phyloP scores from a whole-genome alignment of 164 flowering plant genomes.

The Vitis rupestris region DNA sequence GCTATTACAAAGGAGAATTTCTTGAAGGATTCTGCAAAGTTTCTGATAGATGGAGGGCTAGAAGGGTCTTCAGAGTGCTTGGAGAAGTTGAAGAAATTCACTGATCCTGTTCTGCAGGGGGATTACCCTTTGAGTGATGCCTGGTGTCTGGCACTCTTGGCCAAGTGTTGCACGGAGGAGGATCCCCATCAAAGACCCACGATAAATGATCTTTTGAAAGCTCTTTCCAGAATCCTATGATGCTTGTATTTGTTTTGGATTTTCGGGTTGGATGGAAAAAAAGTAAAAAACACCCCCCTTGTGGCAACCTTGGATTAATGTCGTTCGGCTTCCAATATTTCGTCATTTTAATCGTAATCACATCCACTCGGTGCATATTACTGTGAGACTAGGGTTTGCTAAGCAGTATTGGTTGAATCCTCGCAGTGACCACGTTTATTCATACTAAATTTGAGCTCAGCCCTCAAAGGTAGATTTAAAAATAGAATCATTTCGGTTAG shows the following conservation, averaged over 20 bases:
- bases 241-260: constrained; percentile 1
- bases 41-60: constrained; percentile 28
- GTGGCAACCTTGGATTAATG: too few relatives aligned
- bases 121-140: constrained; percentile 49
- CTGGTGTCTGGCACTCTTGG: constrained; percentile 44
- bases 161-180: constrained; percentile 52
- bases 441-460: too few relatives aligned
- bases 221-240: constrained; percentile 45
- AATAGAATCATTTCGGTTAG: too few relatives aligned
- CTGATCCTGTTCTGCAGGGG: constrained; percentile 49
- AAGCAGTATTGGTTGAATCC: too few relatives aligned
- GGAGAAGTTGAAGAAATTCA: constrained; percentile 47
- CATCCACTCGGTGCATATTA: too few relatives aligned
- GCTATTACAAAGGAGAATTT: constrained; percentile 15
- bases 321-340: too few relatives aligned
- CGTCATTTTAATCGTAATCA: too few relatives aligned
- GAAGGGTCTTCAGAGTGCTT: constrained; percentile 37
- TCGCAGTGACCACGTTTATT: too few relatives aligned
- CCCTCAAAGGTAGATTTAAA: too few relatives aligned
- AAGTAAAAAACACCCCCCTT: too few relatives aligned
- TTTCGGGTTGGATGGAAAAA: background rate
- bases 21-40: constrained; percentile 31
- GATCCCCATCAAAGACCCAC: constrained; percentile 58
- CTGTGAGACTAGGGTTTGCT: too few relatives aligned
- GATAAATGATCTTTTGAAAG: constrained; percentile 50